Conservation (phyloP, 1,284 basidiomycete species). For the Amylostereum chailletii region DNA sequence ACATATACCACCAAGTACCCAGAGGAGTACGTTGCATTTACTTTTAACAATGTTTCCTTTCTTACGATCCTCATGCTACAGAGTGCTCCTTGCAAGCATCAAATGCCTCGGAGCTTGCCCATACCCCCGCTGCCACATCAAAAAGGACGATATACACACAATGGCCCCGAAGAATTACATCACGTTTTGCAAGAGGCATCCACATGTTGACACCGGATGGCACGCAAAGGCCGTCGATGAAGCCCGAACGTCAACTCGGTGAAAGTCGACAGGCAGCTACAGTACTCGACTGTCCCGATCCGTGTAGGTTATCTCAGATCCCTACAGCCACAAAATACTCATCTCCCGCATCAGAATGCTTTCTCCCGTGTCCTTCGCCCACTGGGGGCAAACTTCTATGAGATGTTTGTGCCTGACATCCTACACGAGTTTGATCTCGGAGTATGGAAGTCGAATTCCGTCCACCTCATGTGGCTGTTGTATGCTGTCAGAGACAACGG, state of each 20-base stretch:
- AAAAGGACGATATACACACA: constrained; percentile 9
- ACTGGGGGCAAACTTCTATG: constrained; percentile 8
- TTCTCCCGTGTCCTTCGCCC: not conserved
- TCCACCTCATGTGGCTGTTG: constrained; percentile 17
- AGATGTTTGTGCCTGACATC: constrained; percentile 14
- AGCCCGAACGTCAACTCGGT: constrained; percentile 10
- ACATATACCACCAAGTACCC: constrained; percentile 18
- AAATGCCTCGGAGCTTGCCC: constrained; percentile 10
- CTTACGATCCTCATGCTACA: constrained; percentile 1
- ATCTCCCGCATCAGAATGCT: not conserved
- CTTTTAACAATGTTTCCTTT: not conserved
- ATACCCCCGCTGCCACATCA: constrained; percentile 23
- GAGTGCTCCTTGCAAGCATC: constrained; percentile 12
- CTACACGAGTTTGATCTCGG: constrained; percentile 17
- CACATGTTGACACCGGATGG: not conserved
- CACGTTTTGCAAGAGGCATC: not conserved
- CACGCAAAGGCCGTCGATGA: not conserved
- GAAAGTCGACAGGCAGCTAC: constrained; percentile 7
- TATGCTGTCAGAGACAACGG: constrained; percentile 1
- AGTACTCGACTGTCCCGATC: constrained; percentile 12
- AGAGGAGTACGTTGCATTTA: constrained; percentile 14
- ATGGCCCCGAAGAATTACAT: constrained; percentile 1
- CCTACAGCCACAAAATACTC: too few species aligned
- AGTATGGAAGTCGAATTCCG: constrained; percentile 18
- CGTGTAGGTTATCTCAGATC: constrained; percentile 5